phyloP scores from a whole-genome alignment of 352 stramenopile genomes.

The Pythium coloratum region DNA sequence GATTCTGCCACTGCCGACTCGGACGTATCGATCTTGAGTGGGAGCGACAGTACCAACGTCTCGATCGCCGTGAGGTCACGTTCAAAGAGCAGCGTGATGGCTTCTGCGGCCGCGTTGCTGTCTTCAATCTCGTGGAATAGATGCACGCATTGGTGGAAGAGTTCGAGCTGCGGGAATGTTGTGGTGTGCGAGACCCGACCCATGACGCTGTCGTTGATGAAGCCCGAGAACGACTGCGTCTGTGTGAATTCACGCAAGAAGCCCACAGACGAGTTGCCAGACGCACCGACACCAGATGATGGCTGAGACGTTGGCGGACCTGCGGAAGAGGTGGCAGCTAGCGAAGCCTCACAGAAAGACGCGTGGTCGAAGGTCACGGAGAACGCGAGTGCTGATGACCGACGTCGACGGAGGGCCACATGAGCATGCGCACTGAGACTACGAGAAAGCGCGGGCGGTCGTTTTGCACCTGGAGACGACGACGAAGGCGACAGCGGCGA shows the following conservation, averaged over 20 bases:
- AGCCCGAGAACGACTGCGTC: conserved; percentile 61
- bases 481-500: conserved; percentile 1
- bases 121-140: conserved; percentile 44
- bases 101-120: conserved; percentile 13
- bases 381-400: conserved; percentile 49
- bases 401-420: conserved; percentile 26
- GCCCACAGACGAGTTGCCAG: conserved; percentile 19
- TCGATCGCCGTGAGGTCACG: conserved; percentile 42
- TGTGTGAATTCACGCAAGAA: conserved; percentile 57
- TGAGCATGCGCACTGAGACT: conserved; percentile 14
- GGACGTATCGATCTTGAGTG: neutral
- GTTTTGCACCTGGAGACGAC: conserved; percentile 1
- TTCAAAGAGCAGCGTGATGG: conserved; percentile 59
- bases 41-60: conserved; percentile 38
- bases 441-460: neutral
- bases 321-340: conserved; percentile 14
- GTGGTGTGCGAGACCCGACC: conserved; percentile 34
- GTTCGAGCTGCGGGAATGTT: conserved; percentile 39
- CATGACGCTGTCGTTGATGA: conserved; percentile 65
- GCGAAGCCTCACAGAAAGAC: conserved; percentile 36
- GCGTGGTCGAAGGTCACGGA: conserved; percentile 55
- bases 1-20: neutral
- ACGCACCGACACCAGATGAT: neutral
- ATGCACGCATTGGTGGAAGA: conserved; percentile 70
- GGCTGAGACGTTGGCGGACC: neutral